Evolutionary conservation across 305 asterid genomes (phyloP).

Genomic region (Fraxinus nigra): DNA sequence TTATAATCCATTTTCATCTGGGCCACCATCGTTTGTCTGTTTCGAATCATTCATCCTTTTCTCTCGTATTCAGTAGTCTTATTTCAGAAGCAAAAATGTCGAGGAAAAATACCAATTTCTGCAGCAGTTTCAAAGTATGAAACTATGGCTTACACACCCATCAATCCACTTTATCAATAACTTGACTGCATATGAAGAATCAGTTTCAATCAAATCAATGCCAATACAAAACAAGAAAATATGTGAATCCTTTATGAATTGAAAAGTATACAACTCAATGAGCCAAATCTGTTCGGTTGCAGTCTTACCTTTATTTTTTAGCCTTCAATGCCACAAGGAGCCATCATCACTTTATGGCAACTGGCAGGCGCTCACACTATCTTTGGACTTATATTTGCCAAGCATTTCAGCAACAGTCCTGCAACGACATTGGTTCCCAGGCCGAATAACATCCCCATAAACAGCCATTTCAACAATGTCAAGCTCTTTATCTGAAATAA

Average conservation of each 20-base stretch:
- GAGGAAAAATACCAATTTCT: neutral
- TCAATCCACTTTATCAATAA: neutral
- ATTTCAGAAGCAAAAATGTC: neutral
- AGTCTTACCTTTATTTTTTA: neutral
- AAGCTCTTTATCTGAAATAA: slow-evolving; percentile 67
- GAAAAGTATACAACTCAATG: neutral
- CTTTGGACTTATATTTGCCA: slow-evolving; percentile 69
- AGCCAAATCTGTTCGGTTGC: neutral
- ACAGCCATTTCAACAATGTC: slow-evolving; percentile 92
- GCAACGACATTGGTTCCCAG: slow-evolving; percentile 89
- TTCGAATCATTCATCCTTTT: neutral
- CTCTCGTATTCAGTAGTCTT: neutral
- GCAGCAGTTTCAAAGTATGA: neutral
- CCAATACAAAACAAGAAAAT: neutral
- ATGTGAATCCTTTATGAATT: neutral
- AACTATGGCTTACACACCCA: neutral
- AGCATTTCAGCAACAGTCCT: slow-evolving; percentile 85
- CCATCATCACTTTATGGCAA: slow-evolving; percentile 40
- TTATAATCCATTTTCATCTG: neutral
- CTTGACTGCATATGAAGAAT: slow-evolving; percentile 17
- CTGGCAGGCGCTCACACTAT: slow-evolving; percentile 55
- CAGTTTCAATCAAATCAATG: neutral
- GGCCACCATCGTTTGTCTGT: neutral
- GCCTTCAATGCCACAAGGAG: slow-evolving; percentile 22
- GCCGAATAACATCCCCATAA: slow-evolving; percentile 78